phyloP scores from a whole-genome alignment of 306 rosid genomes.

The Datisca glomerata region DNA sequence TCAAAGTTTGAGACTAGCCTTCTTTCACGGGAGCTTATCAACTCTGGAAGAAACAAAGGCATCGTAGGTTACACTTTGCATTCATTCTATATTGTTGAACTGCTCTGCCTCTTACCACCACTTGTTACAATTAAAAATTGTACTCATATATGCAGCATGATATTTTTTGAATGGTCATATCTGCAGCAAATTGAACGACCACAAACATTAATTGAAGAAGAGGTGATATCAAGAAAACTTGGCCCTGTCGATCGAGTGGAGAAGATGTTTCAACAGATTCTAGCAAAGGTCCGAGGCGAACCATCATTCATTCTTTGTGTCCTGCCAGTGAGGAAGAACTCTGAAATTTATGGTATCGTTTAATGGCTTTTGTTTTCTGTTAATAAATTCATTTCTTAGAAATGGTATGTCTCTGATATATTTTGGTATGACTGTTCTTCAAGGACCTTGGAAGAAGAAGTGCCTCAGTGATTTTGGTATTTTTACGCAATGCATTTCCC shows the following conservation, averaged over 20 bases:
- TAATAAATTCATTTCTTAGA: not conserved
- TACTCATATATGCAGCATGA: no score
- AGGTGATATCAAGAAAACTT: constrained; percentile 35
- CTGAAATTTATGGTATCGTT: constrained; percentile 62
- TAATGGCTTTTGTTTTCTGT: not conserved
- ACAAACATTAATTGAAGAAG: constrained; percentile 68
- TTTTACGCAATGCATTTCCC: constrained; percentile 74
- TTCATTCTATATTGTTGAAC: not conserved
- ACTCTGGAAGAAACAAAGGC: constrained; percentile 82
- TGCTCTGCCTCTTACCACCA: no score
- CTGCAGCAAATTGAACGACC: constrained; percentile 77
- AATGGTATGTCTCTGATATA: not conserved
- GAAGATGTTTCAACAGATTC: constrained; percentile 56
- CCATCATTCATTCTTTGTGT: constrained; percentile 79
- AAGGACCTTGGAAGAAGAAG: constrained; percentile 91
- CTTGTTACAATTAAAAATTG: no score
- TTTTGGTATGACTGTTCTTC: constrained; percentile 4
- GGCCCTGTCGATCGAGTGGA: constrained; percentile 72
- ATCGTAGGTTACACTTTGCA: constrained; percentile 41
- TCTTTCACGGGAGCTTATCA: constrained; percentile 83
- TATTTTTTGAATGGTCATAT: no score
- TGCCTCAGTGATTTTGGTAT: constrained; percentile 70
- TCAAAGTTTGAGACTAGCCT: constrained; percentile 76
- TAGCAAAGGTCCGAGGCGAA: constrained; percentile 30
- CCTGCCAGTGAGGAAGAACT: constrained; percentile 70